Evolutionary conservation across 129 eudicot species (phyloP), one percentile per base, ranked within the genome.

Genomic region (Heracleum sosnowskyi): DNA sequence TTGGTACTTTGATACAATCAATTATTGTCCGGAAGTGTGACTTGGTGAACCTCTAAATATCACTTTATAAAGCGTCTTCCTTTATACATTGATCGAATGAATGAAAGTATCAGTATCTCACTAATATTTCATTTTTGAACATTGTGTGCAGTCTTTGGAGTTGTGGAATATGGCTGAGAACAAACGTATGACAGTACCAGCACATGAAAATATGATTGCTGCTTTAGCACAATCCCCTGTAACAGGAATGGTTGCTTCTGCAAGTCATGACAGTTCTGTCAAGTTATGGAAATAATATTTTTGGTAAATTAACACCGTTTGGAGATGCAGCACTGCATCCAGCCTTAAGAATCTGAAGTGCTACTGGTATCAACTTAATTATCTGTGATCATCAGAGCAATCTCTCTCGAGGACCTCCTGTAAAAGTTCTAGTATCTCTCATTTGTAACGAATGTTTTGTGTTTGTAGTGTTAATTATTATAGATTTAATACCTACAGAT

Each of bases 101-200:
- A 49, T 18, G 11, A 24, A n/a, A 60, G 31, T 60, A n/a, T 24
- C 15, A 26, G 16, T 60, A n/a, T 16, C 41, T 24, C 41, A 44
- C 66, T 81, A 71, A 77, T 42, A 53, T 40, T 82, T 42, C 37
- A 63, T 74, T 41, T 79, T 10, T 60, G 36, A 36, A 75, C 44
- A 57, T n/a, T 57, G 13, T 44, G 71, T 76, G 81, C 76, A 95
- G 98, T 85, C 97, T 42, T 79, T 95, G 88, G 98, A 91, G 89
- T 80, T 91, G 47, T 95, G 98, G 98, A 90, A 95, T 91, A 87
- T 91, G 92, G 97, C 87, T 2, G 97, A 95, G 79, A 95, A 95
- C 85, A 95, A 90, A 84, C 91, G 92, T 88, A 91, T 95, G 98
- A 86, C 96, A 1, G 89, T 91, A 66, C 78, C 90, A 24, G 97